phyloP scores from a whole-genome alignment of 2,329 filamentous ascomycete genomes.

The Epichloe bromicola region DNA sequence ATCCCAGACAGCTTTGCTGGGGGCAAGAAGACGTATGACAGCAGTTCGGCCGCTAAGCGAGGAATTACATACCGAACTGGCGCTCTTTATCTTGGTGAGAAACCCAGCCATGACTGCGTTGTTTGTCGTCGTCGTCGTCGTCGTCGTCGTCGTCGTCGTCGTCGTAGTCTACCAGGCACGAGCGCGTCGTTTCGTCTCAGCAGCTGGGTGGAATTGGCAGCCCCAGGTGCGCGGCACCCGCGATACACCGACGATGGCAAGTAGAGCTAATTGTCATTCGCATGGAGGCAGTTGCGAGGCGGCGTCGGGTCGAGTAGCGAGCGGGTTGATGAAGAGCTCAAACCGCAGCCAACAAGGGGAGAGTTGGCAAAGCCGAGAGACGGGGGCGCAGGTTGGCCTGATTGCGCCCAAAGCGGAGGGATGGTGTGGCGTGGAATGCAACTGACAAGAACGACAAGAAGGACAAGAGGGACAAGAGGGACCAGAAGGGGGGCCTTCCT shows the following conservation, averaged over 20 bases:
- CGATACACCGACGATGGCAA: slow-evolving; percentile 17
- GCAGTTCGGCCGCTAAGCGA: neutral
- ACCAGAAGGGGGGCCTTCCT: neutral
- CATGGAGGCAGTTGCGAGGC: neutral
- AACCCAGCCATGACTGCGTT: slow-evolving; percentile 38
- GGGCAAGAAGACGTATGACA: neutral
- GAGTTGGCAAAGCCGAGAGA: neutral
- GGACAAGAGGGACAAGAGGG: neutral
- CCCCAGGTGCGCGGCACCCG: slow-evolving; percentile 23
- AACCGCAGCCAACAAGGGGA: neutral
- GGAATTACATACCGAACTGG: slow-evolving; percentile 35
- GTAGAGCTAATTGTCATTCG: slow-evolving; percentile 6
- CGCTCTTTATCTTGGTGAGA: slow-evolving; percentile 45
- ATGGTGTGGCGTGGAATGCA: neutral
- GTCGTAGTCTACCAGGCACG: neutral
- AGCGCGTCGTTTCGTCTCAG: slow-evolving; percentile 1
- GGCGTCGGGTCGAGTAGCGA: neutral
- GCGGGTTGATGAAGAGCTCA: neutral
- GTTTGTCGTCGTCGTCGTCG: neutral
- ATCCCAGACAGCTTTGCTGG: neutral
- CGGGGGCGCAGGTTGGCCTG: slow-evolving; percentile 3
- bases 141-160: neutral
- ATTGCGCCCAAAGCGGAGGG: slow-evolving; percentile 1
- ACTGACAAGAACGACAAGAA: too few species aligned
- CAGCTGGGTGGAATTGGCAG: slow-evolving; percentile 15